phyloP scores from a whole-genome alignment of 805 yeast species.

The Lachancea lanzarotensis region DNA sequence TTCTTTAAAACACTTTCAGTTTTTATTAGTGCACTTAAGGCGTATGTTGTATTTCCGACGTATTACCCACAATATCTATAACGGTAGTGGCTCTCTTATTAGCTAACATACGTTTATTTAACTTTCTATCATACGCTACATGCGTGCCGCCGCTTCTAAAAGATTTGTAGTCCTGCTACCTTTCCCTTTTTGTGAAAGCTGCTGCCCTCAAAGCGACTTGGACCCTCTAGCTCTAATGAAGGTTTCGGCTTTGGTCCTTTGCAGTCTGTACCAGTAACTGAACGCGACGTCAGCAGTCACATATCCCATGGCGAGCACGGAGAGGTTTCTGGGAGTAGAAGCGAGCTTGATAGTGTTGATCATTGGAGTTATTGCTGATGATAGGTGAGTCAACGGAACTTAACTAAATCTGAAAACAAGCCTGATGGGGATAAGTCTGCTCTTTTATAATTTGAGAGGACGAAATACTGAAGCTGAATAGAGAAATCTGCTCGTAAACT shows the following conservation, averaged over 20 bases:
- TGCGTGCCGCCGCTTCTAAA: background rate
- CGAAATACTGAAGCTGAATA: too few relatives aligned
- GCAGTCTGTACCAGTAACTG: slow-evolving; percentile 16
- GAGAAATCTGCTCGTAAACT: too few relatives aligned
- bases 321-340: slow-evolving; percentile 15
- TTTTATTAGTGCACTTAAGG: too few relatives aligned
- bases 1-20: too few relatives aligned
- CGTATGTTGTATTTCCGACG: too few relatives aligned
- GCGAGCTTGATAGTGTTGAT: slow-evolving; percentile 15
- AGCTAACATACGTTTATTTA: background rate
- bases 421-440: too few relatives aligned
- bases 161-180: slow-evolving; percentile 1
- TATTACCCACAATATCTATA: too few relatives aligned
- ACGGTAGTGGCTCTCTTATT: background rate
- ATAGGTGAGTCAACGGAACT: too few relatives aligned
- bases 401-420: too few relatives aligned
- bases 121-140: slow-evolving; percentile 4
- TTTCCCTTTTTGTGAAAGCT: background rate
- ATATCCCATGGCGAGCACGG: slow-evolving; percentile 15
- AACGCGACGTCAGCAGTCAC: slow-evolving; percentile 14
- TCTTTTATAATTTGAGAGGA: too few relatives aligned
- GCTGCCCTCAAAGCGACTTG: slow-evolving; percentile 2
- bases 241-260: slow-evolving; percentile 13
- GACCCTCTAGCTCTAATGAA: slow-evolving; percentile 13
- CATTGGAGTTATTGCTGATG: slow-evolving; percentile 7